Evolutionary conservation across 139 green algal genomes (phyloP).

Genomic region (Closterium sp.): DNA sequence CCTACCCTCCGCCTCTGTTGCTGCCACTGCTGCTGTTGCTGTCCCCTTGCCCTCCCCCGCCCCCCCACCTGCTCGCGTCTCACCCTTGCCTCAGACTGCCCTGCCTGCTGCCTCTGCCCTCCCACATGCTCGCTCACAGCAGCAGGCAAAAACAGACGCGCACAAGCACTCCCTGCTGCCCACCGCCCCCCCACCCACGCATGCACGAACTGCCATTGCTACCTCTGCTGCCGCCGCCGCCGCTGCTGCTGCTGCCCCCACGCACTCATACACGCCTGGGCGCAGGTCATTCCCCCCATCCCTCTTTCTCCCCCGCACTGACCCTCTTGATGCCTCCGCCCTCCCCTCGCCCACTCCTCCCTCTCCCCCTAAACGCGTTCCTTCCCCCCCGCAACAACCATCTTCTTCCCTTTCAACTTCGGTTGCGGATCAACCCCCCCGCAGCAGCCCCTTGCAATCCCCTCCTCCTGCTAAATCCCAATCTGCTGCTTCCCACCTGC

Average conservation of each 20-base stretch:
- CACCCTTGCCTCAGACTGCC: neutral
- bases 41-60: neutral
- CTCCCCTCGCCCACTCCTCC: neutral
- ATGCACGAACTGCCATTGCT: too few relatives aligned
- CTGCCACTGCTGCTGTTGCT: neutral
- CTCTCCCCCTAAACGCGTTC: neutral
- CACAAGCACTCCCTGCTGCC: too few relatives aligned
- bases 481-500: too few relatives aligned
- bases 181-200: too few relatives aligned
- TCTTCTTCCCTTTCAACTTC: neutral
- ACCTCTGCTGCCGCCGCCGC: too few relatives aligned
- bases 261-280: neutral
- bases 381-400: neutral
- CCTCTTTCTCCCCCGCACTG: neutral
- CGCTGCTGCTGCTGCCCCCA: too few relatives aligned
- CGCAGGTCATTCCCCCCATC: neutral
- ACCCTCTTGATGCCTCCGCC: neutral
- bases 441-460: too few relatives aligned
- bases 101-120: neutral
- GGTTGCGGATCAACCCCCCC: too few relatives aligned
- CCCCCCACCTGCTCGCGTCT: neutral
- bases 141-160: too few relatives aligned
- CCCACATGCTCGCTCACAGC: neutral
- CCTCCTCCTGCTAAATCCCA: too few relatives aligned
- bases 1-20: neutral